Evolutionary conservation across 306 rosid species (phyloP).

Genomic region (Albizia julibrissin): DNA sequence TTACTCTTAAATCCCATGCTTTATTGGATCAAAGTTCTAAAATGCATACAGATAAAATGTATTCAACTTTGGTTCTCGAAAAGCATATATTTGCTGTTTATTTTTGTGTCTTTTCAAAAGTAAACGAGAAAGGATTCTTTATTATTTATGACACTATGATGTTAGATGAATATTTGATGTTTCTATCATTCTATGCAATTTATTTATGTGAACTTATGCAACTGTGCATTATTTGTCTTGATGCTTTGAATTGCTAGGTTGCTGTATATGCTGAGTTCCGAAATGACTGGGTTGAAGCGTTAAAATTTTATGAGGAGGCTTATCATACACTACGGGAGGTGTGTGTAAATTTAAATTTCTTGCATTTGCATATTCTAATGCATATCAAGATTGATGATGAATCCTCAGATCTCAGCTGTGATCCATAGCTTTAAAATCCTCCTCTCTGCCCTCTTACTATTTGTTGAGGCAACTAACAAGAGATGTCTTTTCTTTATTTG

Average conservation of each 20-base stretch:
- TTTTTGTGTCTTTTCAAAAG: neutral
- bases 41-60: neutral
- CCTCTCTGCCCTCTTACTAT: neutral
- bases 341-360: slow-evolving; percentile 20
- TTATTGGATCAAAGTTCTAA: neutral
- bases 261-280: slow-evolving; percentile 97
- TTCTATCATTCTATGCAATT: neutral
- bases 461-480: slow-evolving; percentile 21
- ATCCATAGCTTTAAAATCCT: neutral
- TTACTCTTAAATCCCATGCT: neutral
- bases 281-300: slow-evolving; percentile 91
- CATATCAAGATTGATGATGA: slow-evolving; percentile 25
- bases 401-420: neutral
- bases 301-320: slow-evolving; percentile 89
- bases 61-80: neutral
- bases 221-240: slow-evolving; percentile 44
- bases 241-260: slow-evolving; percentile 66
- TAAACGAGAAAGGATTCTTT: neutral
- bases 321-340: slow-evolving; percentile 90
- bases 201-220: slow-evolving; percentile 15
- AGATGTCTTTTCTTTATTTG: neutral
- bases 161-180: slow-evolving; percentile 5
- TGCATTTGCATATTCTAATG: slow-evolving; percentile 19
- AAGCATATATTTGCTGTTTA: neutral
- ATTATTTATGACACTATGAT: neutral